These are phyloP conservation scores for Penicillium sumatraense DNA, from an alignment of 2,329 filamentous ascomycete species.

Conservation along the genomic window DNA sequence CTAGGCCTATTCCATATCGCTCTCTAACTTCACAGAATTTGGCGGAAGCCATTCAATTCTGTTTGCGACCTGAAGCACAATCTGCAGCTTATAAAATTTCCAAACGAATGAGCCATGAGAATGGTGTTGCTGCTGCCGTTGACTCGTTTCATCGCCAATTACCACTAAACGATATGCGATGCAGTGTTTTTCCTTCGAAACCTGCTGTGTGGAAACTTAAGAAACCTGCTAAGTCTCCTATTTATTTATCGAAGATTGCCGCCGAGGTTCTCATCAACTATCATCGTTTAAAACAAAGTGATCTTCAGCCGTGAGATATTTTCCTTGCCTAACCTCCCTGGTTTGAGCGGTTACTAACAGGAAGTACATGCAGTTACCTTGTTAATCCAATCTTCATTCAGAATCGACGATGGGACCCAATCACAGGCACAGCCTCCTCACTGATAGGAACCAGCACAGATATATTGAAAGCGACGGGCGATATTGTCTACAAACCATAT, in stretches of 20 bases:
- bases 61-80: constrained; percentile 42
- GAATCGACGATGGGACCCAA: background rate
- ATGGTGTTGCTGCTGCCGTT: constrained; percentile 46
- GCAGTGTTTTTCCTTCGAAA: background rate
- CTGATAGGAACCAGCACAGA: constrained; percentile 28
- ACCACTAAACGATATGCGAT: background rate
- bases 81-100: constrained; percentile 41
- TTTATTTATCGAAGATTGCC: background rate
- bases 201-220: background rate
- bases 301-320: background rate
- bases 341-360: background rate
- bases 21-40: constrained; percentile 49
- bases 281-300: background rate
- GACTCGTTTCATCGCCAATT: constrained; percentile 48
- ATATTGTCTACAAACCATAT: background rate
- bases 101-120: constrained; percentile 45
- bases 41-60: constrained; percentile 51
- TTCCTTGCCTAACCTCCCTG: background rate
- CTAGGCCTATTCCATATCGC: constrained; percentile 52
- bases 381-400: background rate
- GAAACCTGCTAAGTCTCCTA: background rate
- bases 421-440: constrained; percentile 17
- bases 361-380: background rate
- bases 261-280: background rate
- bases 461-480: constrained; percentile 12